Evolutionary conservation across 768 basidiomycete species (phyloP), one percentile per base, ranked within the genome.

Genomic region (Hericium rajendrae): DNA sequence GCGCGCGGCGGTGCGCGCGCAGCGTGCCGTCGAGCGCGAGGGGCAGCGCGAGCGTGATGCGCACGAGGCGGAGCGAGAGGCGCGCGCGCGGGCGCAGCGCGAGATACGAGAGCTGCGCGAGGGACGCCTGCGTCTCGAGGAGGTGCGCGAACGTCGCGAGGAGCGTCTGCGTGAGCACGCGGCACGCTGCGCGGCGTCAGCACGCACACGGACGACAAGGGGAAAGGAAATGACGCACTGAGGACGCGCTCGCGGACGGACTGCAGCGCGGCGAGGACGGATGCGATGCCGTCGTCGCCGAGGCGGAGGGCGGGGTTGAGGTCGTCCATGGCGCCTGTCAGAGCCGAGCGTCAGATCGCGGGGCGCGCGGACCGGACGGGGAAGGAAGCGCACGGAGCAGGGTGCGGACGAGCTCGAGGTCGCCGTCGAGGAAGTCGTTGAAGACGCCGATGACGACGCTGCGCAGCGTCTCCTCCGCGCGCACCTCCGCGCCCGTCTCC

Each of bases 341-440:
- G 16, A 9, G 16, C 15, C 8, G 8, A 3, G 58, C 38, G 54
- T 39, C 24, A 48, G 12, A 16, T 22, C 28, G 40, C 48, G 20
- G 48, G 24, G 16, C 56, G 37, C 55, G 2, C 22, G 53, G 28
- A 57, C 51, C 16, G 51, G 18, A n/a, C 22, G 22, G 10, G 18
- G 16, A 15, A 38, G 50, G 41, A 49, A 13, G 75, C 86, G 53
- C 63, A 88, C 88, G 81, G 24, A 93, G 78, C 20, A 91, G 70
- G 1, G 82, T 81, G 56, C 87, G 79, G 65, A 92, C 84, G 68
- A 91, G 82, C 67, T 92, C 88, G n/a, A 93, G 73, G 70, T 93
- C 91, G 6, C 91, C 91, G 55, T 91, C 87, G 48, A 93, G 69
- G 62, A 91, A 88, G 65, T 94, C 91, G 59, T 81, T 84, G 67